A percentile compares a stretch with the other conserved stretches of the same genome.
phyloP scores from a whole-genome alignment of 257 asterid species.

The Mentha longifolia region DNA sequence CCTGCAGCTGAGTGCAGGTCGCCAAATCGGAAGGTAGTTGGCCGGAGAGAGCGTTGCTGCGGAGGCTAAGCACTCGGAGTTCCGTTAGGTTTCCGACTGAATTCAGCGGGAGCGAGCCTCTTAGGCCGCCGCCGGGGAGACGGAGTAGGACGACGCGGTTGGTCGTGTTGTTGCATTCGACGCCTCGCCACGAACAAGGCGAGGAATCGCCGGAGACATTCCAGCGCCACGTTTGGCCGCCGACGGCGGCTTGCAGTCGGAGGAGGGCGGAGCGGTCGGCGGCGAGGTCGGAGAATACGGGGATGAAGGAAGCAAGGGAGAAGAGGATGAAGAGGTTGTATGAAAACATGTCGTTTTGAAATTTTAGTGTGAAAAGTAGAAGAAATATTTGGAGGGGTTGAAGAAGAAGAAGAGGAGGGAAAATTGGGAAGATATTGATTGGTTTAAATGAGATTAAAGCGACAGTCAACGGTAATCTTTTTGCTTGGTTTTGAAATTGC shows the following conservation, averaged over 20 bases:
- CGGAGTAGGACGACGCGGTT: conserved; percentile 53
- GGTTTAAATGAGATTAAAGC: background rate
- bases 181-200: conserved; percentile 69
- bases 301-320: conserved; percentile 32
- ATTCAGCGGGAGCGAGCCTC: conserved; percentile 47
- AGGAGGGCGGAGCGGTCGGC: conserved; percentile 60
- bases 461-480: conserved; percentile 28
- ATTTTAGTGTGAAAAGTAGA: conserved; percentile 23
- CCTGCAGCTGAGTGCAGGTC: conserved; percentile 46
- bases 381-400: conserved; percentile 5
- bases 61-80: conserved; percentile 65
- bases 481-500: background rate
- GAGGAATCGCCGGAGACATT: conserved; percentile 30
- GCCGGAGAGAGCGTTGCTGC: conserved; percentile 56
- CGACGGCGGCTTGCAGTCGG: conserved; percentile 39
- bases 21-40: conserved; percentile 56
- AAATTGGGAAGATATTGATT: background rate
- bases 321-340: conserved; percentile 28
- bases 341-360: conserved; percentile 30
- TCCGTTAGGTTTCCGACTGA: conserved; percentile 52
- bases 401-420: background rate
- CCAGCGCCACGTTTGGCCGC: conserved; percentile 66
- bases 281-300: conserved; percentile 38
- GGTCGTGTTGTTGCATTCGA: conserved; percentile 36
- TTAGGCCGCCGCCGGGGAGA: conserved; percentile 56